phyloP scores from a whole-genome alignment of 441 rosid genomes.

The Adansonia gregorii region DNA sequence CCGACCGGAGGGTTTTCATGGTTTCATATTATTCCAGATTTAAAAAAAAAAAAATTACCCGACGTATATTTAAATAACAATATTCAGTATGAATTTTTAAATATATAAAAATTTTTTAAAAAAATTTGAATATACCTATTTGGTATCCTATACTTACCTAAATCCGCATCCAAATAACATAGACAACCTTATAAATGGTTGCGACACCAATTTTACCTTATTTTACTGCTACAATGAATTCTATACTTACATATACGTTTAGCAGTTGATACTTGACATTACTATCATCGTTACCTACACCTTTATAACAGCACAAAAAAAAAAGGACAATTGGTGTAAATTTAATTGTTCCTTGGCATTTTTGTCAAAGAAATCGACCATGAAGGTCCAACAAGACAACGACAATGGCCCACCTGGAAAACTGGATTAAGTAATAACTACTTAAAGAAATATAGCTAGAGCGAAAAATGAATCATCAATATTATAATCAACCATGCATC shows the following conservation, averaged over 20 bases:
- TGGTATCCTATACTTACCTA: no score
- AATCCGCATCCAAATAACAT: no score
- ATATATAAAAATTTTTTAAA: not conserved
- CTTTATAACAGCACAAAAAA: no score
- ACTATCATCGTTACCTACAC: not conserved
- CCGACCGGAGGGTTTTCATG: not conserved
- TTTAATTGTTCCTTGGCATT: not conserved
- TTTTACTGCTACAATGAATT: not conserved
- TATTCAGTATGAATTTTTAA: no score
- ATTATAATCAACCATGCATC: not conserved
- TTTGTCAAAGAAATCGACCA: not conserved
- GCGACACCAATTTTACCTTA: not conserved
- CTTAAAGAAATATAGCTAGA: not conserved
- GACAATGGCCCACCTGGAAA: not conserved
- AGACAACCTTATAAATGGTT: not conserved
- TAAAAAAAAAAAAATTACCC: no score
- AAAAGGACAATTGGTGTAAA: not conserved
- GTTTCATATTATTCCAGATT: slow-evolving; percentile 18
- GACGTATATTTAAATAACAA: no score
- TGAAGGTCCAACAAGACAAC: not conserved
- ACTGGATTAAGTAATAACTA: not conserved
- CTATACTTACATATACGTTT: not conserved
- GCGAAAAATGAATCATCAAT: not conserved
- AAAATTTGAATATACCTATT: no score
- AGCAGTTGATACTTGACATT: not conserved